phyloP scores from a whole-genome alignment of 192 early-diverging fungal genomes.

The Umbelopsis sp. region DNA sequence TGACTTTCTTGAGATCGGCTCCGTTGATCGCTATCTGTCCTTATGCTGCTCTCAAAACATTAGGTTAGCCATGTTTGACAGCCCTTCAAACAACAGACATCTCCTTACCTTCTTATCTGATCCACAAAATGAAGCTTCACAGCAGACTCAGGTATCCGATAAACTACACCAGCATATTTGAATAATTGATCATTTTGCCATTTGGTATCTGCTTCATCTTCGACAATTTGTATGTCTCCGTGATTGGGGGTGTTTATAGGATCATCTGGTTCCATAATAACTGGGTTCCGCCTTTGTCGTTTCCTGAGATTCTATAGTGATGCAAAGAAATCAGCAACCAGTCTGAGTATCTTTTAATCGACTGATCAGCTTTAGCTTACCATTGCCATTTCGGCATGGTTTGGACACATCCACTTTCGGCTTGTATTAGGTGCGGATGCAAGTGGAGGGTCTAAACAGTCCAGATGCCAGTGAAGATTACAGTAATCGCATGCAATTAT shows the following conservation, averaged over 20 bases:
- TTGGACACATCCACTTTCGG: constrained; percentile 61
- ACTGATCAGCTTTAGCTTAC: constrained; percentile 23
- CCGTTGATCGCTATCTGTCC: neutral
- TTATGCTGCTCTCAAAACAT: neutral
- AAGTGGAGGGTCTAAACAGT: constrained; percentile 56
- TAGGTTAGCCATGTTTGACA: neutral
- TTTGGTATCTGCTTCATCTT: constrained; percentile 22
- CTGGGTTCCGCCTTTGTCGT: constrained; percentile 39
- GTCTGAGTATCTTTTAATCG: neutral
- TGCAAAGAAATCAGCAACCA: neutral
- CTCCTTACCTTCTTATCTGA: constrained; percentile 38
- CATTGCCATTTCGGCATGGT: constrained; percentile 47
- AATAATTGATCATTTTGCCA: neutral
- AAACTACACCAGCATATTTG: constrained; percentile 33
- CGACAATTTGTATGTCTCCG: constrained; percentile 47
- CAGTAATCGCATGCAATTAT: constrained; percentile 59
- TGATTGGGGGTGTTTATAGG: constrained; percentile 32
- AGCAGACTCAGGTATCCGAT: constrained; percentile 41
- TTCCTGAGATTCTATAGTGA: constrained; percentile 33
- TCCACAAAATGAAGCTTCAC: constrained; percentile 47
- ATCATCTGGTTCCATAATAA: constrained; percentile 27
- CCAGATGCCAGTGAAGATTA: constrained; percentile 55
- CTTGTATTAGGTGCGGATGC: constrained; percentile 43
- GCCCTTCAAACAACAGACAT: neutral
- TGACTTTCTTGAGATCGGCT: neutral